These are phyloP conservation scores for Plasmopara halstedii DNA, from an alignment of 352 stramenopile genomes.

Conservation along the genomic window DNA sequence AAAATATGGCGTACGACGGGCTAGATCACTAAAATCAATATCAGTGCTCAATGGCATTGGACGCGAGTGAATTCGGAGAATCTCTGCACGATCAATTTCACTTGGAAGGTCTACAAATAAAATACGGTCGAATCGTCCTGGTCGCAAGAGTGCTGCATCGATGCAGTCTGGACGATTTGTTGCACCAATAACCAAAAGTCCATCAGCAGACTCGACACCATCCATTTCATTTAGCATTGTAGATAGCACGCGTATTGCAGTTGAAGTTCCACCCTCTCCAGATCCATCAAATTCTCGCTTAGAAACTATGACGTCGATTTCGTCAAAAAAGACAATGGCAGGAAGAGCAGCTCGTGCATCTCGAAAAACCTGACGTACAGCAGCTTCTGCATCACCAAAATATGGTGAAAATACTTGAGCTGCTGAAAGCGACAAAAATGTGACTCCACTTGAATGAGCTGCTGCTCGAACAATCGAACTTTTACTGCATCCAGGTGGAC, in stretches of 20 bases:
- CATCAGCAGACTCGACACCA: conserved; percentile 91
- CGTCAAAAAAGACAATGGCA: conserved; percentile 90
- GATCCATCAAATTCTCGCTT: conserved; percentile 66
- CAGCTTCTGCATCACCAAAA: conserved; percentile 83
- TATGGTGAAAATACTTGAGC: conserved; percentile 86
- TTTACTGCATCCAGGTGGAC: conserved; percentile 87
- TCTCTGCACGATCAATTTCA: conserved; percentile 43
- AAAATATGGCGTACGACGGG: conserved; percentile 48
- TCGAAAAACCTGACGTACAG: conserved; percentile 70
- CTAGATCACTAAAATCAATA: conserved; percentile 54
- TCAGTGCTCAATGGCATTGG: conserved; percentile 53
- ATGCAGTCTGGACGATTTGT: conserved; percentile 98
- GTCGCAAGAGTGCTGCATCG: conserved; percentile 95
- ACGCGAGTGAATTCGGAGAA: conserved; percentile 72
- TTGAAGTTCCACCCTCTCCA: conserved; percentile 39
- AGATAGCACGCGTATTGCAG: conserved; percentile 90
- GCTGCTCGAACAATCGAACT: conserved; percentile 84
- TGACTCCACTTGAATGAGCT: conserved; percentile 61
- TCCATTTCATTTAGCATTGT: conserved; percentile 98
- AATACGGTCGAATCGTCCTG: conserved; percentile 93
- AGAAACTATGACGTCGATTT: conserved; percentile 83
- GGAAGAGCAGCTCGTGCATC: conserved; percentile 70
- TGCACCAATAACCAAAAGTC: conserved; percentile 94
- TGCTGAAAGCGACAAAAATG: conserved; percentile 83
- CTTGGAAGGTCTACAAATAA: conserved; percentile 91